These are phyloP conservation scores for Cicer arietinum DNA, from an alignment of 306 rosid genomes.

Conservation along the genomic window DNA sequence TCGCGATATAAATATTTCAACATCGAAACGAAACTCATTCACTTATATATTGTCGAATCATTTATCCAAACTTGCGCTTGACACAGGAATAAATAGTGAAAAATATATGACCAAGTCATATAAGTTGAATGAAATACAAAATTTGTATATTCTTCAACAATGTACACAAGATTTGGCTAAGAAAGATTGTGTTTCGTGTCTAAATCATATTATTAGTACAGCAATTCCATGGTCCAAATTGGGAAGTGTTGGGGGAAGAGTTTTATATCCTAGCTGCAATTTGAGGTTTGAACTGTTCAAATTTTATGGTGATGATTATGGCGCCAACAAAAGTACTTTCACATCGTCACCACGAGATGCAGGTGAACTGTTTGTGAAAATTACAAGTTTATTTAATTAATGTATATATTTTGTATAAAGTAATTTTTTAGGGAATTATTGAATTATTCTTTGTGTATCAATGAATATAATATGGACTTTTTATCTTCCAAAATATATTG, in stretches of 20 bases:
- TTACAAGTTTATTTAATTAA: too few species aligned
- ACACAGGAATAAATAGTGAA: background rate
- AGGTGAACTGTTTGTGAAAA: too few species aligned
- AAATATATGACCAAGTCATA: background rate
- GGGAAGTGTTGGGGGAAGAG: slow-evolving; percentile 36
- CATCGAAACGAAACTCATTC: background rate
- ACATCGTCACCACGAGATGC: too few species aligned
- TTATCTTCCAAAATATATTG: too few species aligned
- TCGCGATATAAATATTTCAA: background rate
- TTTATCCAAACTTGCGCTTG: background rate
- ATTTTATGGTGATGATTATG: background rate
- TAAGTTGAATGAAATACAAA: background rate
- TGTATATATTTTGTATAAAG: too few species aligned
- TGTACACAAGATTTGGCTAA: background rate
- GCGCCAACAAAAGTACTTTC: too few species aligned
- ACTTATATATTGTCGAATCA: background rate
- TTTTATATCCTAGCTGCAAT: slow-evolving; percentile 27
- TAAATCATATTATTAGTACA: background rate
- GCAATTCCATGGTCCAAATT: slow-evolving; percentile 24
- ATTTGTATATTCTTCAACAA: slow-evolving; percentile 8
- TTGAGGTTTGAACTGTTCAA: slow-evolving; percentile 27
- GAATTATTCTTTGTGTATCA: too few species aligned
- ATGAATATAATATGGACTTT: too few species aligned
- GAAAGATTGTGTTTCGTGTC: background rate
- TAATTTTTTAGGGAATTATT: too few species aligned